These are phyloP conservation scores for Leptosphaerulina australis DNA, from an alignment of 2,329 filamentous ascomycete genomes.

Conservation along the genomic window DNA sequence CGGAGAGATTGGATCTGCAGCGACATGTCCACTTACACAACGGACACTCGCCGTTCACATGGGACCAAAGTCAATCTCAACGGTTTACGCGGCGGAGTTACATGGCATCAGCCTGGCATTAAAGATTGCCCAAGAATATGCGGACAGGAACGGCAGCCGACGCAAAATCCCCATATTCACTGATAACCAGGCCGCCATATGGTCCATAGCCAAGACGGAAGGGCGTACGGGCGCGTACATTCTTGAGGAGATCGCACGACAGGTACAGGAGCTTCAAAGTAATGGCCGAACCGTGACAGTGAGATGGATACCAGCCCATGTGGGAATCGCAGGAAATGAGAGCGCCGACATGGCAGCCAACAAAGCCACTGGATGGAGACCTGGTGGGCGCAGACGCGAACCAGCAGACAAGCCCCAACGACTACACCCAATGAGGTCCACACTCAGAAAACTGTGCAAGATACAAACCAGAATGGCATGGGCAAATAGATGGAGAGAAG, in stretches of 20 bases:
- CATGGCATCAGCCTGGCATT: slow-evolving; percentile 27
- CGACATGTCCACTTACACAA: slow-evolving; percentile 22
- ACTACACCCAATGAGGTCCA: slow-evolving; percentile 8
- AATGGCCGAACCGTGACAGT: slow-evolving; percentile 15
- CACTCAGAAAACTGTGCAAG: slow-evolving; percentile 13
- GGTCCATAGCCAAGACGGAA: slow-evolving; percentile 20
- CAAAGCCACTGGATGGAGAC: slow-evolving; percentile 26
- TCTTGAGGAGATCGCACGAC: slow-evolving; percentile 20
- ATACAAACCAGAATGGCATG: slow-evolving; percentile 6
- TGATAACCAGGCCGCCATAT: slow-evolving; percentile 26
- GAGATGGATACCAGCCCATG: slow-evolving; percentile 18
- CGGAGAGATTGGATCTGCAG: slow-evolving; percentile 21
- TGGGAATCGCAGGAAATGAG: slow-evolving; percentile 14
- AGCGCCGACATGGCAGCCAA: slow-evolving; percentile 19
- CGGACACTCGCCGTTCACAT: slow-evolving; percentile 21
- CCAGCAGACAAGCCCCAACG: slow-evolving; percentile 17
- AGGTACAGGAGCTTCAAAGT: slow-evolving; percentile 8
- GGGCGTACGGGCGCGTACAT: slow-evolving; percentile 22
- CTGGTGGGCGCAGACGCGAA: slow-evolving; percentile 9
- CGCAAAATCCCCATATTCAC: slow-evolving; percentile 22
- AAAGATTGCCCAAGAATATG: slow-evolving; percentile 24
- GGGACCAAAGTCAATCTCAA: slow-evolving; percentile 14
- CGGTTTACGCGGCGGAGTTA: slow-evolving; percentile 22
- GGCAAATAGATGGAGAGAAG: slow-evolving; percentile 8
- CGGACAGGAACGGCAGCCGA: slow-evolving; percentile 10